Evolutionary conservation across 169 alveolate genomes (phyloP), one percentile per base, ranked within the genome.

Genomic region (Plasmodium inui): DNA sequence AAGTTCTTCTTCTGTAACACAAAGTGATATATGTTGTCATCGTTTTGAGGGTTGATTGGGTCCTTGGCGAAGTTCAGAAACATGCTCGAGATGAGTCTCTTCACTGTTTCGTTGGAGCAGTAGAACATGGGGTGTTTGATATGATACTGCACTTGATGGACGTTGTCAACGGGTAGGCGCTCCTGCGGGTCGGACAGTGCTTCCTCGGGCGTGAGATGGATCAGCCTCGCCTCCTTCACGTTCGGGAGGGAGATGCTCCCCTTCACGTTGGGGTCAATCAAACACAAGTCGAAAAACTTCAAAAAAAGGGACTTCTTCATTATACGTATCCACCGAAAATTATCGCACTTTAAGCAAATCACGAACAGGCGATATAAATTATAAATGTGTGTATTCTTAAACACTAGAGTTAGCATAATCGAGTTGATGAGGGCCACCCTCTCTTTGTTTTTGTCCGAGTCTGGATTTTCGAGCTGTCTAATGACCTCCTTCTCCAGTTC

Each of bases 11-110:
- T 95, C 86, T 94, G 95, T 61, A 89, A 90, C 4, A 95, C 84
- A 17, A 85, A 89, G 73, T 96, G 97, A 92, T 96, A 96, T 26
- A 96, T 85, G 82, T 96, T 96, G 14, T 96, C 97, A 14, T 93
- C 88, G 32, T 71, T 93, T 57, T 86, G 83, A 0, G 97, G 97
- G 46, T 96, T 96, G 1, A 73, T 76, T 0, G 97, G 97, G 6
- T 95, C 84, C 1, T 34, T 61, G 7, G 71, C 61, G 70, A 96
- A 93, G 71, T 96, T 93, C 37, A 95, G 83, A 22, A 74, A 91
- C 92, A 91, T 91, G 12, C 67, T 82, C 4, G 37, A 81, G 17
- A 78, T 50, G 0, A 91, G 76, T 30, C 84, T n/a, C 78, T 72
- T 91, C 55, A 91, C 6, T 12, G 83, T 46, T n/a, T 91, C 95